Base-by-base conservation (phyloP, 176 grass and related monocot genomes). In the Tillandsia leiboldiana region DNA sequence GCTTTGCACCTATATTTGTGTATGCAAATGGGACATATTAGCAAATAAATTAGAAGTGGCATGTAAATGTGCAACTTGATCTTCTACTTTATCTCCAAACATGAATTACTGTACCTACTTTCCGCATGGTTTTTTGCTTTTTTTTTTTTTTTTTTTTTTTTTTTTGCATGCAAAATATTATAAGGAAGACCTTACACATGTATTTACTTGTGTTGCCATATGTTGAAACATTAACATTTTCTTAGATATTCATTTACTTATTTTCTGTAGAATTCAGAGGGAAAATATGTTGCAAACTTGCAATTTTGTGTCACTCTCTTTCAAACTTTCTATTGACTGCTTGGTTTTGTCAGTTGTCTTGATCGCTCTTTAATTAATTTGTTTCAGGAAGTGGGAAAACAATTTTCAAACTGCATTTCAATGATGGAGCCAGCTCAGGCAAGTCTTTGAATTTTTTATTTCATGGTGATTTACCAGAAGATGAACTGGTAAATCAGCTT, bases 371-470 rank as follows among this genome's bases (percentile, higher is more conserved):
- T 9, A 20, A 4, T 9, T 61, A 18, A 61, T 61, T 66, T 51
- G 17, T 59, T 42, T 56, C 75, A 77, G 75, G 53, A 69, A n/a
- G 51, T 69, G 50, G 75, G 75, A 61, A 77, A 69, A n/a, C 49
- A 9, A 62, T 77, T 77, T 77, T 66, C 33, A 24, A 42, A 62
- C 63, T 77, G 75, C 33, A 50, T 49, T n/a, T 69, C 75, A 61
- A 50, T 12, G 47, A 69, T 62, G 65, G 51, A 68, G 69, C 75
- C 75, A 69, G 27, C 75, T 68, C 75, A 77, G 75, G 75, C 66
- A 61, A 65, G 53, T 77, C 65, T 59, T 69, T 75, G 23, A 20
- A 20, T 23, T n/a, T 61, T 15, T 61, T 22, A 61, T 61, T n/a
- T 61, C 22, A 9, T 61, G n/a, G 61, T 69, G 47, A 61, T 77